Conservation (phyloP, 352 stramenopile species). For the Elongisporangium senticosum region DNA sequence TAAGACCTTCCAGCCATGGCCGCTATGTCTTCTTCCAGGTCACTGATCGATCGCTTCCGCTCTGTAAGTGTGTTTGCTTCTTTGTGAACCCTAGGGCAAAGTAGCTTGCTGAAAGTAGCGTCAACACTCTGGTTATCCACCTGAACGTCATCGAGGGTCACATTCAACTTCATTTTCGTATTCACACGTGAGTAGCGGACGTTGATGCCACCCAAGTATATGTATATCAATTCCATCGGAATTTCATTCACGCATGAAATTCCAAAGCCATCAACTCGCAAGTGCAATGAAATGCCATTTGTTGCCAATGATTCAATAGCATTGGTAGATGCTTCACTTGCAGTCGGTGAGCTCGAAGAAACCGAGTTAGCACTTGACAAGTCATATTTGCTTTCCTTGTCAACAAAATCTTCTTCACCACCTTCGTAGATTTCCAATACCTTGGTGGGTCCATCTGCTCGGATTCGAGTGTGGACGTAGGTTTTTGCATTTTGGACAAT, state of each 20-base stretch:
- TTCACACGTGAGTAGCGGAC: slow-evolving; percentile 71
- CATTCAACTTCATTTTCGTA: slow-evolving; percentile 79
- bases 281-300: slow-evolving; percentile 60
- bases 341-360: slow-evolving; percentile 58
- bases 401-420: slow-evolving; percentile 81
- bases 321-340: slow-evolving; percentile 68
- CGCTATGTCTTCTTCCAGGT: slow-evolving; percentile 44
- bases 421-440: slow-evolving; percentile 89
- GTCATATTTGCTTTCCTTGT: slow-evolving; percentile 76
- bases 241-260: slow-evolving; percentile 86
- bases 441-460: slow-evolving; percentile 86
- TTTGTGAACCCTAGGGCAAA: slow-evolving; percentile 51
- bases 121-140: slow-evolving; percentile 85
- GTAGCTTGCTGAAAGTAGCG: slow-evolving; percentile 77
- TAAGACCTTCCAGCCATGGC: slow-evolving; percentile 23
- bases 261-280: slow-evolving; percentile 72
- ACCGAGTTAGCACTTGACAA: slow-evolving; percentile 57
- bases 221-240: slow-evolving; percentile 82
- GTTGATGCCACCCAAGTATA: slow-evolving; percentile 79
- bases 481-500: slow-evolving; percentile 78
- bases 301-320: slow-evolving; percentile 49
- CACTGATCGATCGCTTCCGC: slow-evolving; percentile 32
- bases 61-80: slow-evolving; percentile 8
- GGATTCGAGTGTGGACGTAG: slow-evolving; percentile 80
- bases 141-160: slow-evolving; percentile 83